Evolutionary conservation across 1,139 yeast genomes (phyloP), one percentile per base, ranked within the genome.

Genomic region (Candida tropicalis): DNA sequence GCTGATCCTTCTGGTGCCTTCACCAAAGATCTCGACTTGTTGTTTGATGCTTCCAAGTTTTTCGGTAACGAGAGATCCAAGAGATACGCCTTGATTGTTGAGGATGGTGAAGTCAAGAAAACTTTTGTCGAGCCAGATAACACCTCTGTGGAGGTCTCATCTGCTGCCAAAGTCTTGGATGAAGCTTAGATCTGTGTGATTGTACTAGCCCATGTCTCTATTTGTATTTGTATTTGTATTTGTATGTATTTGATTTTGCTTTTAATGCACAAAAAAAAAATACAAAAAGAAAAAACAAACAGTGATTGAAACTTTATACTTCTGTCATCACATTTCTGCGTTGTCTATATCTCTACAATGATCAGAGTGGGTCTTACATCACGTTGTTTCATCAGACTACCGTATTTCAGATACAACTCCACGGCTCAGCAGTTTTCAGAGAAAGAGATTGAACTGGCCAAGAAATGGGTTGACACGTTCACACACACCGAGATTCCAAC

Each of bases 1-100:
- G 90, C 96, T 40, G 97, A 89, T 62, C 82, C 95, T 15, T 65
- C 70, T 45, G 96, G 87, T 18, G 83, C 79, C 35, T 87, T 88
- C 58, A 77, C 86, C 49, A 72, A 71, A 48, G 80, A 77, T 12
- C 71, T 84, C 57, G 95, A 80, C 49, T 68, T 84, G 51, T 69
- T 75, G 31, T 85, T 87, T 52, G 95, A 87, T 59, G 93, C 90
- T 26, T 55, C 84, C 45, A 75, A 75, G 51, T 65, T 84, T 56
- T 87, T 88, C 58, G 96, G 96, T 40, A 83, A 83, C 62, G 66
- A 70, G 48, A 80, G 97, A 65, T 75, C 85, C 39, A 81, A 81
- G 68, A 79, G 97, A 65, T 87, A 79, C 55, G 95, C 93, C 25
- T 73, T 87, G 42, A 65, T 87, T 46, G 83, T 87, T 15, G 84